These are phyloP conservation scores for Yamagishiella unicocca DNA, from an alignment of 139 green algal species.

Conservation along the genomic window DNA sequence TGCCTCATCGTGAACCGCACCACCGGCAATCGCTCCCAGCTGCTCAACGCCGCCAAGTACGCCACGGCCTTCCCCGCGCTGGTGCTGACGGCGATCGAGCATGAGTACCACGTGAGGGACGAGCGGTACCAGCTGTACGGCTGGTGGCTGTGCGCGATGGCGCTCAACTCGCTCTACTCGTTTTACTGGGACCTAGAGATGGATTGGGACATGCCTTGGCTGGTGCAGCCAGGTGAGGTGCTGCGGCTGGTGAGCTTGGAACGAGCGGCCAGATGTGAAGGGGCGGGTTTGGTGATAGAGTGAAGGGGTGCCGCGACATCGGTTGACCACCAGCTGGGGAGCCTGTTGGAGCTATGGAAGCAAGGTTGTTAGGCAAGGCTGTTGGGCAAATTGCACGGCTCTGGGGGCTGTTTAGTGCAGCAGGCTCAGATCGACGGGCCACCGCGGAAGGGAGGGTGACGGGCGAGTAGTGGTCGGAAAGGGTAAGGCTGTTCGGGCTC, in stretches of 20 bases:
- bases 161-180: conserved; percentile 91
- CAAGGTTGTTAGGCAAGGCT: no score
- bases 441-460: no score
- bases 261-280: no score
- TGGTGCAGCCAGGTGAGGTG: conserved; percentile 46
- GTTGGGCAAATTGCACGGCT: no score
- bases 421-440: no score
- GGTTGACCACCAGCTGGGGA: no score
- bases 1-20: conserved; percentile 87
- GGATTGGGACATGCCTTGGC: conserved; percentile 94
- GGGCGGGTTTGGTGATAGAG: no score
- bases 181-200: conserved; percentile 97
- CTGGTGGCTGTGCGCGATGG: conserved; percentile 82
- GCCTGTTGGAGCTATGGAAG: no score
- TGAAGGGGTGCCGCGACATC: no score
- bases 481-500: no score
- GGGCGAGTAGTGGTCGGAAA: no score
- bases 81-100: conserved; percentile 81
- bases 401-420: no score
- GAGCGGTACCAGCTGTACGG: conserved; percentile 63
- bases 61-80: conserved; percentile 95
- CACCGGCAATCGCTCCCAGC: conserved; percentile 70
- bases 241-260: conserved; percentile 35
- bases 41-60: conserved; percentile 97
- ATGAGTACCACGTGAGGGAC: conserved; percentile 71